Evolutionary conservation across 2,329 filamentous ascomycete genomes (phyloP).

Genomic region (Alternaria alternata): DNA sequence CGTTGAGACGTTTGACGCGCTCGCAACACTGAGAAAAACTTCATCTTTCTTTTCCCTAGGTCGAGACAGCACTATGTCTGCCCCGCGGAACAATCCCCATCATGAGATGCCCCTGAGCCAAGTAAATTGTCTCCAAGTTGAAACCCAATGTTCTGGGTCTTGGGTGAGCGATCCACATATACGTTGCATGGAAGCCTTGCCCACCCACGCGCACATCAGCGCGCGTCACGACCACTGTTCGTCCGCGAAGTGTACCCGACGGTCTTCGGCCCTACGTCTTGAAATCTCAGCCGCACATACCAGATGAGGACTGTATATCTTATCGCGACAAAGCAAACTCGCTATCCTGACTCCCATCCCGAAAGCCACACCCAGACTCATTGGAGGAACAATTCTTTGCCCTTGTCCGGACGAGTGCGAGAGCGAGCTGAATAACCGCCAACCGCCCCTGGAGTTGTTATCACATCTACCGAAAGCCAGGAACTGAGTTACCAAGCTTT

Average conservation of each 20-base stretch:
- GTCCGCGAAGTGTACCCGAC: not conserved
- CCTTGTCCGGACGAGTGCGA: not conserved
- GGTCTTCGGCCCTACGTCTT: not conserved
- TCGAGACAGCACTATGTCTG: not conserved
- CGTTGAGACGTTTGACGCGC: not conserved
- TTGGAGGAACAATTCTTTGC: constrained; percentile 2
- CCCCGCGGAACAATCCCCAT: not conserved
- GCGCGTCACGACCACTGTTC: not conserved
- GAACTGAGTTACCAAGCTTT: constrained; percentile 14
- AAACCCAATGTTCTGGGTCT: not conserved
- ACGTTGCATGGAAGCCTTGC: not conserved
- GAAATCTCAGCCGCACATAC: not conserved
- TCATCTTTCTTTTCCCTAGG: not conserved
- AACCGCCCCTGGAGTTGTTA: not conserved
- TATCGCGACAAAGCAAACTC: not conserved
- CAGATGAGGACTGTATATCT: not conserved
- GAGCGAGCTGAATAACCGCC: not conserved
- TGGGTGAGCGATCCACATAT: not conserved
- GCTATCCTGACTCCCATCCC: not conserved
- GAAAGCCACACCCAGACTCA: not conserved
- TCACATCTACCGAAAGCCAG: not conserved
- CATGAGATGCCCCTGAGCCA: not conserved
- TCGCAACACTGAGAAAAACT: not conserved
- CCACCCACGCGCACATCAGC: not conserved
- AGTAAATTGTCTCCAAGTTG: not conserved